Base-by-base conservation (phyloP, 768 basidiomycete species). In the Phaeotremella fagi region DNA sequence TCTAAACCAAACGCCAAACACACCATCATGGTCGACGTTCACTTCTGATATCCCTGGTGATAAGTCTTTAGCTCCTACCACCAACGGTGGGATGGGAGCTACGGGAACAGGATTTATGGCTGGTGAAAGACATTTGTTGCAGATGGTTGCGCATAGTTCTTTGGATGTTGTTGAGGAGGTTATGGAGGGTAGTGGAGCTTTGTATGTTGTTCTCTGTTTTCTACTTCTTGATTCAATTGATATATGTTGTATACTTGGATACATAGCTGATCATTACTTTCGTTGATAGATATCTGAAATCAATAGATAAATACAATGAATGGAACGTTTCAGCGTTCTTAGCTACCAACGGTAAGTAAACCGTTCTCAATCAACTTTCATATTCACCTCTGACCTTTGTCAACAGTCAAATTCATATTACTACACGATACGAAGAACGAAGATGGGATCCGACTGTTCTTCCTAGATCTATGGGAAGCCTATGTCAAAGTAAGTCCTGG, bases 61-160 rank as follows among this genome's bases (percentile, higher is more conserved):
- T n/a, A n/a, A n/a, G n/a, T n/a, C n/a, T n/a, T n/a, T n/a, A n/a
- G n/a, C n/a, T n/a, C n/a, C n/a, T n/a, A n/a, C n/a, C n/a, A n/a
- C n/a, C n/a, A n/a, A n/a, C n/a, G n/a, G n/a, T n/a, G n/a, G n/a
- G n/a, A n/a, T n/a, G n/a, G n/a, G n/a, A n/a, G n/a, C n/a, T n/a
- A n/a, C n/a, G n/a, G n/a, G n/a, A n/a, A 11, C 85, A 86, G 4
- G 88, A 86, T 14, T 86, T 86, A 75, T 87, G 89, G 69, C 80
- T 88, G 46, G 41, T 18, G 71, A 75, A n/a, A 70, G 70, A 48
- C 90, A 95, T 81, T 89, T 99, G 54, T 88, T 92, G 66, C 94
- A 98, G 79, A 95, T 99, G 88, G 90, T 98, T 68, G 94, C 92
- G 20, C 94, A 98, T 74, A 90, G 90, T 46, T 90, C 88, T 66